Percentiles rank a stretch among this genome's conserved stretches.
phyloP scores from a whole-genome alignment of 2,329 filamentous ascomycete genomes.

The Colletotrichum sp. region DNA sequence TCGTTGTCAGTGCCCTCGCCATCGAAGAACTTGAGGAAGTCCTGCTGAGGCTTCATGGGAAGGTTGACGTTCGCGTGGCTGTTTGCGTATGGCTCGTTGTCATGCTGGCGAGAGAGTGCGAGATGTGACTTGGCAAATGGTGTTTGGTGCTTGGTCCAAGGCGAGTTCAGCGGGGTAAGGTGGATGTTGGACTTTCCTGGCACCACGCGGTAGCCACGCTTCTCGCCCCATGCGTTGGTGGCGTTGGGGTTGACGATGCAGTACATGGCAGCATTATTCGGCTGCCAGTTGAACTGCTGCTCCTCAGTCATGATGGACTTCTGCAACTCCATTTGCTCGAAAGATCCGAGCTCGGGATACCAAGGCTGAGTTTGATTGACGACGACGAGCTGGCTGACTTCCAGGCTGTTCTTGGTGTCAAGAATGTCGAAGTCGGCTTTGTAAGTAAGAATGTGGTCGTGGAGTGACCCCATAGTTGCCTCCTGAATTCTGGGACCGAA shows the following conservation, averaged over 20 bases:
- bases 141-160: slow-evolving; percentile 42
- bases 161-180: slow-evolving; percentile 48
- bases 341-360: slow-evolving; percentile 38
- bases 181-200: slow-evolving; percentile 91
- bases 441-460: slow-evolving; percentile 44
- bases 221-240: slow-evolving; percentile 53
- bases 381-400: slow-evolving; percentile 35
- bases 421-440: slow-evolving; percentile 46
- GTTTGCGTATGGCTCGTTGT: slow-evolving; percentile 16
- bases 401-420: slow-evolving; percentile 37
- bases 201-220: slow-evolving; percentile 98
- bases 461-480: slow-evolving; percentile 37
- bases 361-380: slow-evolving; percentile 37
- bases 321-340: slow-evolving; percentile 37
- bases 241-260: slow-evolving; percentile 49
- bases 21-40: slow-evolving; percentile 47
- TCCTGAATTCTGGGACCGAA: slow-evolving; percentile 40
- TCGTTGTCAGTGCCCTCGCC: slow-evolving; percentile 38
- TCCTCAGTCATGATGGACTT: slow-evolving; percentile 27
- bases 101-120: slow-evolving; percentile 34
- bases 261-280: slow-evolving; percentile 49
- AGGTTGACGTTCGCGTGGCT: slow-evolving; percentile 17
- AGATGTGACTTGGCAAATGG: slow-evolving; percentile 51
- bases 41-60: slow-evolving; percentile 41
- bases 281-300: slow-evolving; percentile 39